phyloP scores from a whole-genome alignment of 805 yeast species.

The Saccharomycodes ludwigii region DNA sequence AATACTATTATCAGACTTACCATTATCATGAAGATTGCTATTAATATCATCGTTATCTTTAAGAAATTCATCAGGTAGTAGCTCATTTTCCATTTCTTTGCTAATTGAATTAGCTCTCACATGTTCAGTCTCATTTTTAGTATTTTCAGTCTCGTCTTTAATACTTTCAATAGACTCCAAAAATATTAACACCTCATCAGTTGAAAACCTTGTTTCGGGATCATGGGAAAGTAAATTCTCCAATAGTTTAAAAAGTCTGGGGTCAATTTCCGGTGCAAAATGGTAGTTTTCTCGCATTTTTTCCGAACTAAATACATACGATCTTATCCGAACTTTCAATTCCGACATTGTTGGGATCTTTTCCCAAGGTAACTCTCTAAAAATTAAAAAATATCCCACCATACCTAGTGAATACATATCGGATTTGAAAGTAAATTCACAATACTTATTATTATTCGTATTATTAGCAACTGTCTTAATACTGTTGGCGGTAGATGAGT shows the following conservation, averaged over 20 bases:
- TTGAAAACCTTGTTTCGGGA: conserved; percentile 30
- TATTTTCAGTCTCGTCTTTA: not conserved
- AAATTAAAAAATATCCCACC: conserved; percentile 66
- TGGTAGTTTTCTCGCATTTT: conserved; percentile 11
- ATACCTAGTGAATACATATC: conserved; percentile 79
- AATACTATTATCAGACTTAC: too few species aligned
- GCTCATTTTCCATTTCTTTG: too few species aligned
- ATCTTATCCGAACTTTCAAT: conserved; percentile 25
- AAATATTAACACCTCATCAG: conserved; percentile 26
- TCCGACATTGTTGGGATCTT: conserved; percentile 14
- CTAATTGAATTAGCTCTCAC: too few species aligned
- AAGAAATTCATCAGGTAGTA: too few species aligned
- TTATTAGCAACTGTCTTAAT: conserved; percentile 5
- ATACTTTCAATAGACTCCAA: conserved; percentile 11
- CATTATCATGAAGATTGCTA: too few species aligned
- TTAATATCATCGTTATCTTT: too few species aligned
- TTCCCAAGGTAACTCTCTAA: conserved; percentile 54
- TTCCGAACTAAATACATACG: conserved; percentile 17
- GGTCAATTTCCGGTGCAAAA: conserved; percentile 11
- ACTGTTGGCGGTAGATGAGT: conserved; percentile 11
- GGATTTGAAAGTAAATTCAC: conserved; percentile 56
- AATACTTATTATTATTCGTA: conserved; percentile 23
- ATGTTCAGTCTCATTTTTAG: not conserved
- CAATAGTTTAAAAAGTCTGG: conserved; percentile 27
- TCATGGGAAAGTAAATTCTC: conserved; percentile 25